A percentile compares a stretch with the other conserved stretches of the same genome.
Evolutionary conservation across 225 moss, liverwort and hornwort genomes (phyloP).

Genomic region (Takakia lepidozioides): DNA sequence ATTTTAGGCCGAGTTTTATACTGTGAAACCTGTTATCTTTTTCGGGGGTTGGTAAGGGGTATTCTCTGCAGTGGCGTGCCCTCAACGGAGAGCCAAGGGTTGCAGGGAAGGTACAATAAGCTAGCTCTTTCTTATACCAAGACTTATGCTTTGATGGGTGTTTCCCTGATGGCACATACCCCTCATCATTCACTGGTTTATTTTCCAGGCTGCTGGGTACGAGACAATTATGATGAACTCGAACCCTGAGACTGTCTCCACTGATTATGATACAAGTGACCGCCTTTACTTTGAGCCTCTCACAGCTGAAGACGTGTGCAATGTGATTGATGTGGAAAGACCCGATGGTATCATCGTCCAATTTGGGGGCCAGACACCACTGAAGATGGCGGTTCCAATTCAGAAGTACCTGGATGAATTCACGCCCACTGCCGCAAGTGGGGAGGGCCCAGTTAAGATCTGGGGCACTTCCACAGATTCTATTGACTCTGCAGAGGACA

Average conservation of each 20-base stretch:
- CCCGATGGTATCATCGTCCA: slow-evolving; percentile 96
- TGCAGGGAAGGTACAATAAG: too few relatives aligned
- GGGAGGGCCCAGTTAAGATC: slow-evolving; percentile 68
- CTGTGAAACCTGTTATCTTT: too few relatives aligned
- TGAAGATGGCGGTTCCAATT: slow-evolving; percentile 88
- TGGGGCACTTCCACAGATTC: slow-evolving; percentile 96
- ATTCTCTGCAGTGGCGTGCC: too few relatives aligned
- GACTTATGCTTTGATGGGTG: too few relatives aligned
- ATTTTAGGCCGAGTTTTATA: too few relatives aligned
- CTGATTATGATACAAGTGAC: slow-evolving; percentile 93
- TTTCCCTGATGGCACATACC: too few relatives aligned
- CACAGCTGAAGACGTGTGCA: slow-evolving; percentile 88
- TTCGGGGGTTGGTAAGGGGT: too few relatives aligned
- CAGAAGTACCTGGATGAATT: slow-evolving; percentile 71
- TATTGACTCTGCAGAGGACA: slow-evolving; percentile 95
- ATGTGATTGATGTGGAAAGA: slow-evolving; percentile 86
- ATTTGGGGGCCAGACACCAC: slow-evolving; percentile 92
- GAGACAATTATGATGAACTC: slow-evolving; percentile 99
- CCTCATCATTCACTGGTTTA: too few relatives aligned
- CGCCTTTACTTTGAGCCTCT: slow-evolving; percentile 92
- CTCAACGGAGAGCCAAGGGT: too few relatives aligned
- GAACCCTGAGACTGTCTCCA: slow-evolving; percentile 96
- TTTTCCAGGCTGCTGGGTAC: slow-evolving; percentile 74
- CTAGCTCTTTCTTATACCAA: too few relatives aligned
- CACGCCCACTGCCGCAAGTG: slow-evolving; percentile 66